Base-by-base conservation (phyloP, 2,329 filamentous ascomycete genomes). In the Diaporthe velutina region DNA sequence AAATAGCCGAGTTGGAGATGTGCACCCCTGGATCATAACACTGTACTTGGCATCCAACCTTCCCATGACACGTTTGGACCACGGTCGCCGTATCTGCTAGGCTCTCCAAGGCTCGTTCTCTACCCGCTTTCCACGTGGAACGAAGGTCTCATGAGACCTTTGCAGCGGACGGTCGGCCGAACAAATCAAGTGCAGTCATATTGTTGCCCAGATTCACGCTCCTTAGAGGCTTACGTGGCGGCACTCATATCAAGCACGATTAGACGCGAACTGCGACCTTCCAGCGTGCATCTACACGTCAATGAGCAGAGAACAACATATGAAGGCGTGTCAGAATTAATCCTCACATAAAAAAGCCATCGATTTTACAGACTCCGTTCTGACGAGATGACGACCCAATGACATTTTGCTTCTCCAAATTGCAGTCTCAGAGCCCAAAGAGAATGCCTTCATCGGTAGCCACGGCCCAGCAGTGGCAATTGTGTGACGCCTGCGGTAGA, bases 1-100 rank as follows among this genome's bases (percentile, higher is more conserved):
- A 88, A 88, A 80, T 91, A 78, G 86, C 77, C 5, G 45, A n/a
- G 8, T 35, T 25, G 28, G 33, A 54, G n/a, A 40, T 40, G 33
- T 33, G 64, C 22, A 68, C 15, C 40, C n/a, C 54, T 54, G 33
- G 25, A 22, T 54, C 33, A 38, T 68, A 38, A 68, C n/a, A 54
- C 35, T 40, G 45, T 13, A 48, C 48, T 50, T 54, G 33, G 48
- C 48, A 25, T 25, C 40, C 48, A 40, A 28, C 22, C 58, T 48
- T 30, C 33, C 7, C 10, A 33, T 35, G 19, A 19, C 30, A 50
- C 22, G 28, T 28, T 38, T 4, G 42, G 42, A 25, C 42, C 17
- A 50, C 42, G 30, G 19, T 52, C 45, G 7, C 8, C 45, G 45
- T 52, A 52, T 68, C 48, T 48, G 33, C 64, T 40, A 38, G 48